Conservation (phyloP, 1,139 yeast genomes). For the Saccharomycopsis crataegensis region DNA sequence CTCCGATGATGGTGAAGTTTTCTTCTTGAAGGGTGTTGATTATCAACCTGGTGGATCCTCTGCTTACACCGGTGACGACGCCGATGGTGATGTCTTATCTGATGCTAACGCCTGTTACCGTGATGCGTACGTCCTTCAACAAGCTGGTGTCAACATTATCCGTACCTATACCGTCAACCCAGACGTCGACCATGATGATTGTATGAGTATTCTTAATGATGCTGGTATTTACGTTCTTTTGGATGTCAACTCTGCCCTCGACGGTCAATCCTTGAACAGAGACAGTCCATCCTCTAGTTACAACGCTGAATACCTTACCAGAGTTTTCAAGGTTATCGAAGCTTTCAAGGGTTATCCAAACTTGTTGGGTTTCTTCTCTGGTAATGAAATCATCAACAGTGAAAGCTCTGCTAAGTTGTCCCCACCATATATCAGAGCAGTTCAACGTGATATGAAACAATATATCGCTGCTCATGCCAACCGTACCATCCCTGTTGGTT, state of each 20-base stretch:
- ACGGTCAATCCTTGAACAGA: conserved; percentile 63
- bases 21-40: conserved; percentile 54
- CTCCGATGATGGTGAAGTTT: conserved; percentile 38
- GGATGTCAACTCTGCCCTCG: conserved; percentile 77
- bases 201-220: conserved; percentile 78
- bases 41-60: conserved; percentile 74
- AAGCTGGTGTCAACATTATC: conserved; percentile 69
- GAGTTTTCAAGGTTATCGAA: conserved; percentile 78
- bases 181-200: conserved; percentile 72
- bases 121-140: conserved; percentile 72
- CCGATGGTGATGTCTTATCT: conserved; percentile 62
- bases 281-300: conserved; percentile 65
- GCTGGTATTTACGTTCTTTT: conserved; percentile 86
- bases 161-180: conserved; percentile 70
- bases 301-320: conserved; percentile 55
- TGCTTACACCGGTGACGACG: conserved; percentile 32
- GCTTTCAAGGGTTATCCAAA: conserved; percentile 78
- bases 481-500: conserved; percentile 83
- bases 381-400: conserved; percentile 88
- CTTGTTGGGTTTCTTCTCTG: conserved; percentile 84
- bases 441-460: conserved; percentile 82
- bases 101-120: conserved; percentile 67
- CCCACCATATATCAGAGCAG: conserved; percentile 77
- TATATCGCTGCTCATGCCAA: conserved; percentile 63
- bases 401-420: conserved; percentile 55